phyloP scores from a whole-genome alignment of 2,329 filamentous ascomycete species.

The Epichloe bromicola region DNA sequence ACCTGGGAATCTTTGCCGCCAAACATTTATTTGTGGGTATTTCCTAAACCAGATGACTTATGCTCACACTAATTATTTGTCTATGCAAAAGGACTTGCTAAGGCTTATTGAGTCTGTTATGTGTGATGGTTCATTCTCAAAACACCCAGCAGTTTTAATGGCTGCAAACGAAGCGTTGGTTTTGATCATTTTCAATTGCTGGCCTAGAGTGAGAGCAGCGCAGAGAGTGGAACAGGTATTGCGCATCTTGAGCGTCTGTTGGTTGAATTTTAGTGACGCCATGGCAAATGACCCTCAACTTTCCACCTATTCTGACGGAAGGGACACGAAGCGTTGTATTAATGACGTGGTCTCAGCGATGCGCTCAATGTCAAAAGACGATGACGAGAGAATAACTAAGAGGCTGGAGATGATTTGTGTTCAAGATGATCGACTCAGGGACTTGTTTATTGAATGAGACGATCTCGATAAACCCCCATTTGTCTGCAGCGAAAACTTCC shows the following conservation, averaged over 20 bases:
- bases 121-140: slow-evolving; percentile 52
- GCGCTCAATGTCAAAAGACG: not conserved
- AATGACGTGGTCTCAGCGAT: not conserved
- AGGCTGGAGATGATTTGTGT: not conserved
- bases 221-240: slow-evolving; percentile 51
- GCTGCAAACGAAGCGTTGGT: slow-evolving; percentile 41
- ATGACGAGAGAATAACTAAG: not conserved
- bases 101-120: slow-evolving; percentile 53
- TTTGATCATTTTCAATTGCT: slow-evolving; percentile 47
- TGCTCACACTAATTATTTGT: not conserved
- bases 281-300: not conserved
- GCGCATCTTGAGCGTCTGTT: slow-evolving; percentile 47
- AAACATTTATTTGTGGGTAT: slow-evolving; percentile 51
- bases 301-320: not conserved
- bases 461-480: not conserved
- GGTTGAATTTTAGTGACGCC: slow-evolving; percentile 40
- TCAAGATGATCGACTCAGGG: not conserved
- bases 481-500: not conserved
- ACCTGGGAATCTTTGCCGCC: slow-evolving; percentile 47
- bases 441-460: not conserved
- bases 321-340: not conserved
- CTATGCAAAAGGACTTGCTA: slow-evolving; percentile 42
- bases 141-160: slow-evolving; percentile 38
- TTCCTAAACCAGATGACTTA: not conserved
- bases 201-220: slow-evolving; percentile 48